Conservation (phyloP, 768 basidiomycete species). For the Leucocoprinus leucothites region DNA sequence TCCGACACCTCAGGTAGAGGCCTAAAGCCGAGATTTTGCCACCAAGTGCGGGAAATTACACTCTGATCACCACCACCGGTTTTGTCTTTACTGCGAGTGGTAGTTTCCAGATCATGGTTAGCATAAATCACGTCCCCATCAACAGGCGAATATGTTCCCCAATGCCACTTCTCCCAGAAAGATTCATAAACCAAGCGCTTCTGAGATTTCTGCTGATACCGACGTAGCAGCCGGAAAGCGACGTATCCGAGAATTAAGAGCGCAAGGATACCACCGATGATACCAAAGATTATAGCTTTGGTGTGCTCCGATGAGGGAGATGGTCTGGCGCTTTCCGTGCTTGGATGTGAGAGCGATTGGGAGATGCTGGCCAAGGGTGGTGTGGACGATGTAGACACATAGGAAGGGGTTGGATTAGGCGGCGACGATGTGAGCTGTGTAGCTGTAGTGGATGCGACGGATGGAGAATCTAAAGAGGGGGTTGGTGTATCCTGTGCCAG, state of each 20-base stretch:
- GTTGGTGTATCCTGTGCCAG: too few species aligned
- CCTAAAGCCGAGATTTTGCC: background rate
- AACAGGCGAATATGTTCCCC: background rate
- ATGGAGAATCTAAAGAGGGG: too few species aligned
- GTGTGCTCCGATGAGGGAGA: background rate
- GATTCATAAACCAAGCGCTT: background rate
- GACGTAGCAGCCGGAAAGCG: background rate
- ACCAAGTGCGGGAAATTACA: background rate
- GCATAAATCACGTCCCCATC: background rate
- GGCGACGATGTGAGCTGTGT: too few species aligned
- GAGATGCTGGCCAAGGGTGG: too few species aligned
- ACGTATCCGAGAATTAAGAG: background rate
- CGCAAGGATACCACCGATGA: background rate
- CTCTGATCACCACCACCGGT: background rate
- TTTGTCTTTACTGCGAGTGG: background rate
- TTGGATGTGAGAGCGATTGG: background rate
- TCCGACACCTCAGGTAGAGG: background rate
- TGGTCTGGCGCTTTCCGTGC: background rate
- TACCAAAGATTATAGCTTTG: background rate
- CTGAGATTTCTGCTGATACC: background rate
- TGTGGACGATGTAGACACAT: too few species aligned
- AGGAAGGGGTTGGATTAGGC: too few species aligned
- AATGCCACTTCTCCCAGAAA: constrained; percentile 6
- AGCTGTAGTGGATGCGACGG: too few species aligned
- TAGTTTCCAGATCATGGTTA: background rate